phyloP scores from a whole-genome alignment of 345 rosid species.

The Acer campestre region DNA sequence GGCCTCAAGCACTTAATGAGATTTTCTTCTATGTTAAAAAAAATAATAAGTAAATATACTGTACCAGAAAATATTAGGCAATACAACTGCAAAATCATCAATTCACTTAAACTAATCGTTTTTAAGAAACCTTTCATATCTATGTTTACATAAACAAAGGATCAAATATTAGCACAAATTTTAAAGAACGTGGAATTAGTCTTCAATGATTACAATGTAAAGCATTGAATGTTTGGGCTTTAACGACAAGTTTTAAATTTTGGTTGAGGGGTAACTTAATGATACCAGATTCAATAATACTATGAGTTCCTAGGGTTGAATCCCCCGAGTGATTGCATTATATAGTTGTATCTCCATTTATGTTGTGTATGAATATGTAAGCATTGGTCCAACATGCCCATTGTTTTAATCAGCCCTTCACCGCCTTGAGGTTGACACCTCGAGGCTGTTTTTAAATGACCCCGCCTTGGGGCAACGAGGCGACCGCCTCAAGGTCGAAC shows the following conservation, averaged over 20 bases:
- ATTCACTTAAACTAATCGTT: neutral
- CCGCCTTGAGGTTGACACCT: no score
- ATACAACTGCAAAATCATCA: neutral
- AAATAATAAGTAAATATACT: conserved; percentile 4
- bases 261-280: neutral
- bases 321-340: neutral
- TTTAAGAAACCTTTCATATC: neutral
- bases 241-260: neutral
- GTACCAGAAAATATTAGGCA: neutral
- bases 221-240: neutral
- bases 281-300: neutral
- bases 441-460: no score
- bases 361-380: neutral
- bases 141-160: neutral
- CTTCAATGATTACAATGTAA: neutral
- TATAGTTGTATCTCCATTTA: neutral
- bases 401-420: no score
- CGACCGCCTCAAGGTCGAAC: no score
- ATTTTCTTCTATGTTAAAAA: neutral
- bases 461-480: no score
- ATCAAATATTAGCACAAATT: neutral
- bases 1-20: conserved; percentile 8
- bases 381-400: neutral
- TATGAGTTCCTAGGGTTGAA: neutral
- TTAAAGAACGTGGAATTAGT: neutral